Evolutionary conservation across 129 eudicot species (phyloP).

Genomic region (Ambrosia artemisiifolia): DNA sequence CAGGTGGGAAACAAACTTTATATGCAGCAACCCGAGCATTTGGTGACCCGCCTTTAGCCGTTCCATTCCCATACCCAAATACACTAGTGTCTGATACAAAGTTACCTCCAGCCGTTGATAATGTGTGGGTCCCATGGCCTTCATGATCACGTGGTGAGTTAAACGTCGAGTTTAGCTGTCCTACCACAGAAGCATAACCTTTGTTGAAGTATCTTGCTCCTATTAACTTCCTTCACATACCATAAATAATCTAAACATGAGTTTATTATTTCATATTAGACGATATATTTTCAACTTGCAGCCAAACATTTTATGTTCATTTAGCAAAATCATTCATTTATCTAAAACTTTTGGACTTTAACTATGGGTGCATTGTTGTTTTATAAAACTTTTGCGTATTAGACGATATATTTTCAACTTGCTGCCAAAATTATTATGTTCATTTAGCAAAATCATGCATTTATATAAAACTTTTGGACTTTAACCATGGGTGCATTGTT

Average conservation of each 20-base stretch:
- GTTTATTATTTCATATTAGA: neutral
- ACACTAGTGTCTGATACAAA: constrained; percentile 67
- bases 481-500: neutral
- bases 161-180: constrained; percentile 48
- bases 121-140: constrained; percentile 95
- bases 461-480: neutral
- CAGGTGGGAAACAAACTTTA: constrained; percentile 81
- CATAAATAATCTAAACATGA: neutral
- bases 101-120: constrained; percentile 94
- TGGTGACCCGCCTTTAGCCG: constrained; percentile 97
- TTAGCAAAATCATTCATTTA: no score
- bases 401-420: no score
- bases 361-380: no score
- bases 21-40: constrained; percentile 84
- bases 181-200: constrained; percentile 62
- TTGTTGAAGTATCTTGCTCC: constrained; percentile 94
- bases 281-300: no score
- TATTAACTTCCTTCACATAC: constrained; percentile 64
- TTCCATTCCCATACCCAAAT: constrained; percentile 70
- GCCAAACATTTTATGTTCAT: no score
- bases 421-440: neutral
- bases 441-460: neutral
- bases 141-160: constrained; percentile 67
- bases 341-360: no score
- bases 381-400: no score